phyloP scores from a whole-genome alignment of 306 rosid genomes.

The Pyrus betulifolia region DNA sequence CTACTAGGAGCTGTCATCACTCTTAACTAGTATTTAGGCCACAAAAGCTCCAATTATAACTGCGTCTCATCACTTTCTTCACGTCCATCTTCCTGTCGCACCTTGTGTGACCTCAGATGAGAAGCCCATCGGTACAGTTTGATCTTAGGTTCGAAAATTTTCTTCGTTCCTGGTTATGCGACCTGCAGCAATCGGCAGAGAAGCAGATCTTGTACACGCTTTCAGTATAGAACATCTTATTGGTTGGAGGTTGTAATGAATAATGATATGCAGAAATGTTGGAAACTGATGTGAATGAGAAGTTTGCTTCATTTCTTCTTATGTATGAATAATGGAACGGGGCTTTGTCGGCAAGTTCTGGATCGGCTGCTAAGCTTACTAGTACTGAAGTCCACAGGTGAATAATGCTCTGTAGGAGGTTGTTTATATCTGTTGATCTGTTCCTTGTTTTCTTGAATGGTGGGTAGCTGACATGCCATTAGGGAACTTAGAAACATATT shows the following conservation, averaged over 20 bases:
- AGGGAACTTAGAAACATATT: neutral
- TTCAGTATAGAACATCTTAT: neutral
- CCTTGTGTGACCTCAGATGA: neutral
- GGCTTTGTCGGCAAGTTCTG: neutral
- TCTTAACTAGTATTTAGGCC: neutral
- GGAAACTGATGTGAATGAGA: neutral
- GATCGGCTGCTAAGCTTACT: neutral
- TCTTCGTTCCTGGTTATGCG: neutral
- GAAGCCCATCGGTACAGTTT: constrained; percentile 7
- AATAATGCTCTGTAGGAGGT: neutral
- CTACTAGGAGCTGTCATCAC: neutral
- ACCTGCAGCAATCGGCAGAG: neutral
- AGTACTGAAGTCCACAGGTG: neutral
- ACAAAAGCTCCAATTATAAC: neutral
- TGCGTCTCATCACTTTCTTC: neutral
- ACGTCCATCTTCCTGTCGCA: neutral
- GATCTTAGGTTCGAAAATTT: neutral
- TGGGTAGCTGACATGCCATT: neutral
- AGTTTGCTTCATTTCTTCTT: neutral
- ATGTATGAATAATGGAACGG: neutral
- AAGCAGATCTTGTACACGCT: neutral
- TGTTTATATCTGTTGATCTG: neutral
- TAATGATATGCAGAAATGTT: neutral
- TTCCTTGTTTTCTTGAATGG: neutral
- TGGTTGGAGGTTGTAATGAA: neutral